Evolutionary conservation across 257 asterid species (phyloP).

Genomic region (Scutellaria galericulata): DNA sequence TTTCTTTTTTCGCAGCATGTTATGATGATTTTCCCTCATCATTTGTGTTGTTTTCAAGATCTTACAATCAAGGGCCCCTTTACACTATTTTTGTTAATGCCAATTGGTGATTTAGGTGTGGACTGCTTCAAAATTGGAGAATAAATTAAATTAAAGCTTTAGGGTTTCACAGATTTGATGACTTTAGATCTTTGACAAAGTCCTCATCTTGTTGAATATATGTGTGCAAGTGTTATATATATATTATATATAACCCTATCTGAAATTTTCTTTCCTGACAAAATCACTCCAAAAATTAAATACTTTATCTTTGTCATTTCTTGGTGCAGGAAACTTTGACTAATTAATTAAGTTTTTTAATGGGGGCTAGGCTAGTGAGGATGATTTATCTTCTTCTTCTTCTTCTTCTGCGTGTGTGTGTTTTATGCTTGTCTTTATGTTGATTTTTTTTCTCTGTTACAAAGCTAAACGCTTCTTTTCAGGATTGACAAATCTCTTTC

Average conservation of each 20-base stretch:
- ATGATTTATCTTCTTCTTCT: conserved; percentile 1
- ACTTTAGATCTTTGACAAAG: neutral
- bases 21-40: neutral
- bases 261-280: neutral
- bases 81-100: no score
- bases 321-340: conserved; percentile 35
- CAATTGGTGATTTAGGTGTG: neutral
- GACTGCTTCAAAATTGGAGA: no score
- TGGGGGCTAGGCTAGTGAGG: neutral
- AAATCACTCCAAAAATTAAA: neutral
- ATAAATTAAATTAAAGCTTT: no score
- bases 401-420: no score
- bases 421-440: neutral
- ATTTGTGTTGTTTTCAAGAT: neutral
- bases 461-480: neutral
- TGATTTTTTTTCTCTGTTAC: neutral
- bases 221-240: neutral
- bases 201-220: neutral
- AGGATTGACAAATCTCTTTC: neutral
- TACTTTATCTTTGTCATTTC: conserved; percentile 6
- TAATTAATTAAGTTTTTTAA: conserved; percentile 21
- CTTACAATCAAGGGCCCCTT: no score
- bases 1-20: no score
- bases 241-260: neutral
- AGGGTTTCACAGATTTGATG: neutral